Conservation (phyloP, 768 basidiomycete species). For the Psilocybe tampanensis region DNA sequence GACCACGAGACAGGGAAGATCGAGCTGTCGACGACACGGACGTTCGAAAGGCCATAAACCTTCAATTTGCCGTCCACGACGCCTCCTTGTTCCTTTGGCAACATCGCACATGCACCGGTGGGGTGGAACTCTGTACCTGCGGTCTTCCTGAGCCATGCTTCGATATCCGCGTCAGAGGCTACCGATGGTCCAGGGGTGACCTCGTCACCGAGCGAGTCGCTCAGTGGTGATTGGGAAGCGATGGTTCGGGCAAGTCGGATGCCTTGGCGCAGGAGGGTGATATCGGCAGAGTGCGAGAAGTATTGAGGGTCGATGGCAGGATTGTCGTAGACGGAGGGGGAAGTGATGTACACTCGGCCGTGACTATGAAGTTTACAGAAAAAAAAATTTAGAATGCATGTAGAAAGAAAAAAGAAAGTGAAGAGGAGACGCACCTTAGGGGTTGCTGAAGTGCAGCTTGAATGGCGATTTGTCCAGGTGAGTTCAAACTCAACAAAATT, state of each 20-base stretch:
- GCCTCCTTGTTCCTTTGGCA: constrained; percentile 30
- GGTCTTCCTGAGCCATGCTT: constrained; percentile 46
- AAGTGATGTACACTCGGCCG: constrained; percentile 53
- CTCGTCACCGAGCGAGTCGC: constrained; percentile 32
- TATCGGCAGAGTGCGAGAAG: constrained; percentile 56
- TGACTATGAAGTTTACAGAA: constrained; percentile 6
- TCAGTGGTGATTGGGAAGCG: constrained; percentile 54
- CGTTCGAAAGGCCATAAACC: constrained; percentile 44
- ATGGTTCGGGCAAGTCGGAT: constrained; percentile 63
- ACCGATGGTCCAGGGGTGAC: constrained; percentile 35
- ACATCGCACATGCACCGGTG: constrained; percentile 30
- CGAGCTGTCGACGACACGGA: constrained; percentile 60
- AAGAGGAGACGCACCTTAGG: constrained; percentile 38
- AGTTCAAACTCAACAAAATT: constrained; percentile 47
- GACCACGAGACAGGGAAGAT: constrained; percentile 52
- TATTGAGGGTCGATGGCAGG: constrained; percentile 71
- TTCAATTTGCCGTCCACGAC: constrained; percentile 35
- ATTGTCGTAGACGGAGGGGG: constrained; percentile 56
- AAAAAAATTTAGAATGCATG: neutral
- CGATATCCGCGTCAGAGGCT: constrained; percentile 55
- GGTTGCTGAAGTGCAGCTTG: constrained; percentile 73
- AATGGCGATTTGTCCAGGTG: constrained; percentile 44
- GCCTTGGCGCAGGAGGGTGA: constrained; percentile 55
- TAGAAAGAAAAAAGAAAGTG: neutral
- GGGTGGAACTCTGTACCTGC: constrained; percentile 66